Percentiles rank a stretch among this genome's conserved stretches.
phyloP scores from a whole-genome alignment of 208 protist species.

The Trichomonas vaginalis region DNA sequence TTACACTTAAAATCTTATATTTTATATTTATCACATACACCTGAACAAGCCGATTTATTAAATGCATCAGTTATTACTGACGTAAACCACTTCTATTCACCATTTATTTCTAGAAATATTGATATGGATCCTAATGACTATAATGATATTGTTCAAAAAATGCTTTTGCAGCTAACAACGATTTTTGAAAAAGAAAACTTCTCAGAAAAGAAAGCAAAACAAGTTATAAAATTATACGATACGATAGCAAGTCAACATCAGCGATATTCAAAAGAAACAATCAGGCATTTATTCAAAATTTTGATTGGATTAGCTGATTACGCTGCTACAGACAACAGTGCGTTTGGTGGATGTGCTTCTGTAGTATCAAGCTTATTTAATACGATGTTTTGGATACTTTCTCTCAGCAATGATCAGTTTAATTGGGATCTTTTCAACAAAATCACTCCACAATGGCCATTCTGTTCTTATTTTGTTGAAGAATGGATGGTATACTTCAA shows the following conservation, averaged over 20 bases:
- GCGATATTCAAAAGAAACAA: not conserved
- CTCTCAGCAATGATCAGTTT: not conserved
- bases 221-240: not conserved
- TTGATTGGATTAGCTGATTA: not conserved
- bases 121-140: not conserved
- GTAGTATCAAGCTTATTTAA: not conserved
- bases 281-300: not conserved
- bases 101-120: not conserved
- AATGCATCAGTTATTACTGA: not conserved
- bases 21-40: not conserved
- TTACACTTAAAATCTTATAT: not conserved
- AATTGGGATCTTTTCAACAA: not conserved
- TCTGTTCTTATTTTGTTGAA: not conserved
- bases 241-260: not conserved
- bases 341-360: not conserved
- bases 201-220: not conserved
- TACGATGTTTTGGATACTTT: not conserved
- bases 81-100: not conserved
- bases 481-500: not conserved
- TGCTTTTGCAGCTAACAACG: not conserved
- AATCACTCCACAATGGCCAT: not conserved
- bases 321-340: not conserved
- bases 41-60: not conserved
- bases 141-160: not conserved
- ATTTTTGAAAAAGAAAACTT: not conserved